Evolutionary conservation across 345 rosid species (phyloP), one percentile per base, ranked within the genome.

Genomic region (Citrus inodora): DNA sequence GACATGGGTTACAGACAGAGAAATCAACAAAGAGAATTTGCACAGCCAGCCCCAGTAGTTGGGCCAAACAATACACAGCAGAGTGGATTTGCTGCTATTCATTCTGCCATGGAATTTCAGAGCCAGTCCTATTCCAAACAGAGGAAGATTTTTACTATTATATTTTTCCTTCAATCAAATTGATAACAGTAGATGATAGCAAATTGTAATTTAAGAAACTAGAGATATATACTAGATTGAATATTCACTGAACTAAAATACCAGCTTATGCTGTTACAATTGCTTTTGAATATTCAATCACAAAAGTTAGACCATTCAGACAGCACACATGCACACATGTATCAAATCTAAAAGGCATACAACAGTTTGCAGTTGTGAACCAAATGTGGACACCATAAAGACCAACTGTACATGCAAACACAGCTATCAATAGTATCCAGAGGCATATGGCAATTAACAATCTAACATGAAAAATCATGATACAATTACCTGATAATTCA

Each of bases 401-500:
- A 71, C 30, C 56, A 55, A 53, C 21, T 5, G 60, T 65, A 73
- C 71, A 68, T 76, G 51, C 67, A 63, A 53, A 46, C 33, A 70
- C 6, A 27, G n/a, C n/a, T 65, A 30, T 42, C 37, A 76, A 40
- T n/a, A 58, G 48, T 38, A 76, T 35, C 63, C 46, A 69, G 30
- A 67, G 48, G 48, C 64, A 55, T 53, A 30, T 5, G n/a, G 46
- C 24, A 51, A 65, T 24, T 33, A 10, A 71, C 53, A 71, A 74
- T 6, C 5, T 21, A 28, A 27, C 38, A n/a, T 60, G 7, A 62
- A 67, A 53, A 55, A 17, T n/a, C 21, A 60, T 59, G 40, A 28
- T 42, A 82, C 7, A 74, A 51, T 76, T 78, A 94, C 99, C 99
- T 97, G 99, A 85, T 92, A 97, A 75, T 90, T 97, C 82, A 94